These are phyloP conservation scores for Pulveroboletus ravenelii DNA, from an alignment of 768 basidiomycete species.

Conservation along the genomic window DNA sequence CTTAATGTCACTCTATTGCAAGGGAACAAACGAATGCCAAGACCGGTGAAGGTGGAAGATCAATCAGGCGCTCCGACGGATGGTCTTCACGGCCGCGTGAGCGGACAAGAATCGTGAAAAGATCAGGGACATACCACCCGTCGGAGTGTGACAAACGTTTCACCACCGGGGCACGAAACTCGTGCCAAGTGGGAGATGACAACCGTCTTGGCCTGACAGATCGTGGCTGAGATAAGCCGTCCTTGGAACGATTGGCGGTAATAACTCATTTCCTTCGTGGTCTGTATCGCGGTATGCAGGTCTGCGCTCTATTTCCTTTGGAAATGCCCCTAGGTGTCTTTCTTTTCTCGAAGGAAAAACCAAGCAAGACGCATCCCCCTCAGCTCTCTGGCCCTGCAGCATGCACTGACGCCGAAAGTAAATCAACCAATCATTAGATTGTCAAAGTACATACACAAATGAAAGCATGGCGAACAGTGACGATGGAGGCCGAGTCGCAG, in stretches of 20 bases:
- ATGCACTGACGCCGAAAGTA: conserved; percentile 57
- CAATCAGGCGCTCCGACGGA: not conserved
- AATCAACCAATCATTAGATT: conserved; percentile 60
- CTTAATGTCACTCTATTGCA: not conserved
- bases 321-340: conserved; percentile 62
- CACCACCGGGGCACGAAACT: conserved; percentile 38
- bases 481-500: conserved; percentile 73
- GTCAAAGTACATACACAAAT: conserved; percentile 60
- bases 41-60: not conserved
- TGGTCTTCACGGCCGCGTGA: not conserved
- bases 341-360: conserved; percentile 54
- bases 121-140: conserved; percentile 32
- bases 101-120: not conserved
- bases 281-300: conserved; percentile 25
- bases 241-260: not conserved
- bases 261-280: not conserved
- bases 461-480: conserved; percentile 60
- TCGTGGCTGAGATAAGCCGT: not conserved
- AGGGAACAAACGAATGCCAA: not conserved
- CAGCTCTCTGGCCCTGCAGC: conserved; percentile 67
- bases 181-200: conserved; percentile 35
- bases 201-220: not conserved
- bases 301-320: conserved; percentile 63
- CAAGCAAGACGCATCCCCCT: conserved; percentile 33
- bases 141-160: conserved; percentile 49